Percentiles rank a stretch among this genome's conserved stretches.
phyloP scores from a whole-genome alignment of 805 yeast species.

The Kregervanrija pseudodelftensis region DNA sequence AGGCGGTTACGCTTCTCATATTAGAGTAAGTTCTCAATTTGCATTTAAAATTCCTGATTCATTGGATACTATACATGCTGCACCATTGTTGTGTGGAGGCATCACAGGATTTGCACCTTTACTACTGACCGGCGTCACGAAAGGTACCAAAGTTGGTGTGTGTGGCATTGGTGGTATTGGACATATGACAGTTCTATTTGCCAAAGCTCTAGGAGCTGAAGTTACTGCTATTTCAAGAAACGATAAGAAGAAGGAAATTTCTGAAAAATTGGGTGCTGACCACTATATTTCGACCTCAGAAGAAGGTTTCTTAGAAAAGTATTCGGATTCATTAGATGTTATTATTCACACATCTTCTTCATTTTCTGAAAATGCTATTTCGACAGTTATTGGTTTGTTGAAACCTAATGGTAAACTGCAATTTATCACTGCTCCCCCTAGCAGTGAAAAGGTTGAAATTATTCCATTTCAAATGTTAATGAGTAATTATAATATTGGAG shows the following conservation, averaged over 20 bases:
- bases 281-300: constrained; percentile 48
- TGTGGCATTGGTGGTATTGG: constrained; percentile 42
- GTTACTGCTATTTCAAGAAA: constrained; percentile 52
- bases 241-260: constrained; percentile 41
- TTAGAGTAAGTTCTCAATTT: constrained; percentile 36
- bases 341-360: constrained; percentile 43
- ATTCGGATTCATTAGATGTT: constrained; percentile 35
- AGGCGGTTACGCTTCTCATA: constrained; percentile 48
- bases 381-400: constrained; percentile 20
- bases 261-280: constrained; percentile 45
- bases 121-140: constrained; percentile 33
- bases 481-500: constrained; percentile 24
- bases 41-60: constrained; percentile 43
- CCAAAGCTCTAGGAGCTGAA: constrained; percentile 54
- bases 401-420: constrained; percentile 27
- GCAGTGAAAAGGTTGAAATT: constrained; percentile 26
- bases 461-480: constrained; percentile 31
- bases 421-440: constrained; percentile 29
- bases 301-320: constrained; percentile 31
- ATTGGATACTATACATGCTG: constrained; percentile 34
- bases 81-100: constrained; percentile 54
- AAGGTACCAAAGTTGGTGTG: constrained; percentile 45
- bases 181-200: constrained; percentile 40
- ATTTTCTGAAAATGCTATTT: constrained; percentile 24
- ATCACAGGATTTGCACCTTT: constrained; percentile 48